Evolutionary conservation across 805 yeast genomes (phyloP).

Genomic region (Metschnikowia koreensis): DNA sequence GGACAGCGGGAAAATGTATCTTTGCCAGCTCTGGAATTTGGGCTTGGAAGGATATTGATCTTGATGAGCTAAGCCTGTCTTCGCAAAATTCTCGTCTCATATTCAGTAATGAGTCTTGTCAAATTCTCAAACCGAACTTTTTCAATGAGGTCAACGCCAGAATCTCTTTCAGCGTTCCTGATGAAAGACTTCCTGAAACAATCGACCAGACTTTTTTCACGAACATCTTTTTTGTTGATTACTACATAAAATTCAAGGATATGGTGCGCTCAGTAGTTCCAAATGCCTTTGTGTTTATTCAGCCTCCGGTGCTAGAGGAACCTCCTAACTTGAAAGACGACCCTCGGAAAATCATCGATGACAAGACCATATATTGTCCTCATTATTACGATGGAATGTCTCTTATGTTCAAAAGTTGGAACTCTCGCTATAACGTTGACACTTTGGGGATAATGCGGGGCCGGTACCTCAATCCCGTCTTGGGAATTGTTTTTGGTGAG

Average conservation of each 20-base stretch:
- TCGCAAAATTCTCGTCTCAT: slow-evolving; percentile 32
- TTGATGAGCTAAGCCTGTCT: slow-evolving; percentile 18
- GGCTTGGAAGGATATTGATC: slow-evolving; percentile 42
- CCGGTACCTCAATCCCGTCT: slow-evolving; percentile 65
- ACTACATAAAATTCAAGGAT: slow-evolving; percentile 50
- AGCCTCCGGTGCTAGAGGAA: slow-evolving; percentile 74
- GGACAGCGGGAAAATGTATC: slow-evolving; percentile 76
- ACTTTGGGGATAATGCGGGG: slow-evolving; percentile 86
- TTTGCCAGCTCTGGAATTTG: slow-evolving; percentile 83
- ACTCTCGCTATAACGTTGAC: slow-evolving; percentile 75
- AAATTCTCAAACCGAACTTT: slow-evolving; percentile 29
- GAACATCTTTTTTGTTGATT: slow-evolving; percentile 63
- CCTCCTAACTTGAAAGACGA: slow-evolving; percentile 67
- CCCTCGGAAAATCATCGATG: slow-evolving; percentile 50
- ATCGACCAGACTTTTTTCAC: slow-evolving; percentile 57
- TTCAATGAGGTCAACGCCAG: slow-evolving; percentile 28
- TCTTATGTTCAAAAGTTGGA: slow-evolving; percentile 89
- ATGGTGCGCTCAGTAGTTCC: slow-evolving; percentile 46
- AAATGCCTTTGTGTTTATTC: slow-evolving; percentile 59
- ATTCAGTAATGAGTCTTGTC: slow-evolving; percentile 21
- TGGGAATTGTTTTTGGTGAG: slow-evolving; percentile 82
- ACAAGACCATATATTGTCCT: slow-evolving; percentile 71
- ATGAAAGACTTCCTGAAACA: slow-evolving; percentile 31
- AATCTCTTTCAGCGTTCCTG: slow-evolving; percentile 10
- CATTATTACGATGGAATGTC: slow-evolving; percentile 97